Evolutionary conservation across 225 moss, liverwort and hornwort species (phyloP).

Genomic region (Pleurozium schreberi): DNA sequence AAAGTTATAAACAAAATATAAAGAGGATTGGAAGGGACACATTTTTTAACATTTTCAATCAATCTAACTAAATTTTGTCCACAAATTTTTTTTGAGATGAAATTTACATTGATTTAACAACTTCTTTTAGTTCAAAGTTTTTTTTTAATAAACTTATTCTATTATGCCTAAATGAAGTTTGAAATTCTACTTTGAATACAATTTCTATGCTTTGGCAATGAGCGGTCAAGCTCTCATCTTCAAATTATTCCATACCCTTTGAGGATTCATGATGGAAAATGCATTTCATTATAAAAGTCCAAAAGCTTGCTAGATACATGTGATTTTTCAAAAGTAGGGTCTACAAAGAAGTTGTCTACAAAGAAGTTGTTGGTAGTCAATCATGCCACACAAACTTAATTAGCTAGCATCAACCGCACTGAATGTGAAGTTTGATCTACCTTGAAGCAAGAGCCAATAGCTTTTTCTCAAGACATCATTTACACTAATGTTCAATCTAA

Average conservation of each 20-base stretch:
- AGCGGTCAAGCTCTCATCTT: not conserved
- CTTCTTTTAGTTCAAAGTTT: fast-evolving
- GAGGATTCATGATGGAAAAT: not conserved
- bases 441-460: not conserved
- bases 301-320: too few relatives aligned
- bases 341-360: not conserved
- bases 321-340: not conserved
- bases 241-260: not conserved
- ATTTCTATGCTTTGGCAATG: not conserved
- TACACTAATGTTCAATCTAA: too few relatives aligned
- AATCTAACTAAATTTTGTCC: not conserved
- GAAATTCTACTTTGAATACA: not conserved
- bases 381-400: not conserved
- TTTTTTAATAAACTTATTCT: not conserved
- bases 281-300: too few relatives aligned
- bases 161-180: not conserved
- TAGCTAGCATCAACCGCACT: fast-evolving
- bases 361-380: not conserved
- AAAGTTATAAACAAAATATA: not conserved
- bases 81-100: not conserved
- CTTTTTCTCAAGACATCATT: too few relatives aligned
- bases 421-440: not conserved
- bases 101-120: not conserved
- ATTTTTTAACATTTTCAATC: not conserved
- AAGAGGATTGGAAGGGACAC: not conserved